Conservation (phyloP, 148 eudicot species). For the Selenicereus undatus region DNA sequence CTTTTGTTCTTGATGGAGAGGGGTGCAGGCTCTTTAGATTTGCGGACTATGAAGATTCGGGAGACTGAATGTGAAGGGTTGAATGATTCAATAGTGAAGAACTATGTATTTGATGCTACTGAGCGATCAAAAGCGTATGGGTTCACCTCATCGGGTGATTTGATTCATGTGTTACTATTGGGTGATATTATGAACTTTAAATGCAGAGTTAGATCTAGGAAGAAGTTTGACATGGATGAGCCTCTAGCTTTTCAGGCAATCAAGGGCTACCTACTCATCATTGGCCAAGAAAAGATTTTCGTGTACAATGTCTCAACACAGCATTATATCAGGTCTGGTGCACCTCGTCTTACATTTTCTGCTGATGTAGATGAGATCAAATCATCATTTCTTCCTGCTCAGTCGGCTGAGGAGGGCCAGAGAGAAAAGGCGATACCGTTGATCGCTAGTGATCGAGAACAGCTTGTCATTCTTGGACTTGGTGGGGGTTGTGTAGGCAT, state of each 20-base stretch:
- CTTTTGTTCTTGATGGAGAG: slow-evolving; percentile 82
- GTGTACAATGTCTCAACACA: slow-evolving; percentile 84
- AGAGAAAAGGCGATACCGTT: slow-evolving; percentile 43
- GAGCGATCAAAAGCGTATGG: slow-evolving; percentile 93
- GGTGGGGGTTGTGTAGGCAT: slow-evolving; percentile 79
- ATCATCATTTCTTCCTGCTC: slow-evolving; percentile 49
- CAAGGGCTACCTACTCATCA: slow-evolving; percentile 70
- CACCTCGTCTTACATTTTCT: slow-evolving; percentile 67
- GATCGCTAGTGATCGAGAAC: slow-evolving; percentile 75
- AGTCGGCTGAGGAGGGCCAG: slow-evolving; percentile 18
- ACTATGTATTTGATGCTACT: slow-evolving; percentile 73
- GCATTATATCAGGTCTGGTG: slow-evolving; percentile 63
- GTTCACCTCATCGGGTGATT: slow-evolving; percentile 67
- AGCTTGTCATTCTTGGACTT: slow-evolving; percentile 68
- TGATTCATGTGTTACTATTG: slow-evolving; percentile 65
- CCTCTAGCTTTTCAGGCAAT: slow-evolving; percentile 77
- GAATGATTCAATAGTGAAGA: slow-evolving; percentile 52
- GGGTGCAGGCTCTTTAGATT: slow-evolving; percentile 93
- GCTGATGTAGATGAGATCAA: slow-evolving; percentile 65
- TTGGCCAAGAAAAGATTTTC: slow-evolving; percentile 54
- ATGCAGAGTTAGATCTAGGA: slow-evolving; percentile 87
- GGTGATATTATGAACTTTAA: slow-evolving; percentile 88
- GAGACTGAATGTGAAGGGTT: slow-evolving; percentile 87
- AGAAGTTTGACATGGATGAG: slow-evolving; percentile 53
- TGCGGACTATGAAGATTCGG: slow-evolving; percentile 81